Percentiles rank a stretch among this genome's conserved stretches.
Conservation (phyloP, 352 stramenopile genomes). For the Globisporangium polare region DNA sequence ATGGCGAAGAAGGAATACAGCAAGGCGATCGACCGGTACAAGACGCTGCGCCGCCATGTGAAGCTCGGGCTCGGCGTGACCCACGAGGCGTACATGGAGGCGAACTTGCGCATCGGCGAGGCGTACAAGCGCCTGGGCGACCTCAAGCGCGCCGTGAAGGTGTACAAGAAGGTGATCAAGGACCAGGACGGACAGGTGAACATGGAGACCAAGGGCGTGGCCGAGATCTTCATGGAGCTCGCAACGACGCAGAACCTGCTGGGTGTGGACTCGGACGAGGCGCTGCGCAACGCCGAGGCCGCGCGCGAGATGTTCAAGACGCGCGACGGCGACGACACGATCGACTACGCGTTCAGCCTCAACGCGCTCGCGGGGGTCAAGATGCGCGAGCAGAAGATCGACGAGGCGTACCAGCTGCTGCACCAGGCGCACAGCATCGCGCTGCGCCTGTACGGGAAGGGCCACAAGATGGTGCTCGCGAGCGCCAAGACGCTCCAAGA, state of each 20-base stretch:
- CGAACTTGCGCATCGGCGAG: constrained; percentile 60
- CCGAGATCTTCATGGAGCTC: constrained; percentile 79
- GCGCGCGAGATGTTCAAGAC: constrained; percentile 53
- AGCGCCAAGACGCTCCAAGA: constrained; percentile 63
- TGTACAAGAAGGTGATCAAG: constrained; percentile 50
- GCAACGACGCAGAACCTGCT: constrained; percentile 40
- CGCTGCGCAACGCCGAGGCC: constrained; percentile 28
- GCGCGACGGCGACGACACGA: constrained; percentile 61
- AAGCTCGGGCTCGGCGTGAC: constrained; percentile 54
- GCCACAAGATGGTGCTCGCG: constrained; percentile 55
- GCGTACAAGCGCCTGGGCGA: constrained; percentile 67
- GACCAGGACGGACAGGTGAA: constrained; percentile 59
- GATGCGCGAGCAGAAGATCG: constrained; percentile 60
- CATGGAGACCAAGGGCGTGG: constrained; percentile 59
- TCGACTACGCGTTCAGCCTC: constrained; percentile 75
- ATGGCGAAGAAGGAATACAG: constrained; percentile 71
- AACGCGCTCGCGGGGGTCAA: constrained; percentile 77
- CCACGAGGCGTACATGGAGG: constrained; percentile 77
- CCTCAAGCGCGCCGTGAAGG: constrained; percentile 42
- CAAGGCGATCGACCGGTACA: constrained; percentile 67
- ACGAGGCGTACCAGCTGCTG: constrained; percentile 55
- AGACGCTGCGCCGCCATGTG: constrained; percentile 65
- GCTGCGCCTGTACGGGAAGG: constrained; percentile 52
- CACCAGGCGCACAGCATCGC: constrained; percentile 68
- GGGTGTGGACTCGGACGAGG: constrained; percentile 35